Evolutionary conservation across 768 basidiomycete species (phyloP), one percentile per base, ranked within the genome.

Genomic region (Lactarius deliciosus): DNA sequence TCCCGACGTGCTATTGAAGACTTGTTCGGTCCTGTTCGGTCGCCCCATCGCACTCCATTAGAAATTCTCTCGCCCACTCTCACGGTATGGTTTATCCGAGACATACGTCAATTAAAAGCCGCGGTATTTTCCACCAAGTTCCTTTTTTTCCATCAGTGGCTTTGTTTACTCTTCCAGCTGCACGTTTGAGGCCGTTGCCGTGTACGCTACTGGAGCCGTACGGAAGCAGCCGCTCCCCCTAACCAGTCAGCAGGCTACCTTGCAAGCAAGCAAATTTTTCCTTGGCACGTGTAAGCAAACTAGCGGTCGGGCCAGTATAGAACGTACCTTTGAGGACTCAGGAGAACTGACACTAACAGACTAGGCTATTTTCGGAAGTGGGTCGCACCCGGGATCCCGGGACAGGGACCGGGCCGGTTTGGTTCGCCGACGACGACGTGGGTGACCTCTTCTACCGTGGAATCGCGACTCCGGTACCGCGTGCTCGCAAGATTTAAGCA

Each of bases 141-240:
- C 13, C 30, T 54, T 30, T 59, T 66, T 63, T 66, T 63, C 40
- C 28, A 25, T 45, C 57, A 11, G 50, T 58, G 36, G 36, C 32
- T 18, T 45, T 41, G 25, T 34, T 50, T 57, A 16, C 32, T 34
- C 11, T 55, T 55, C 30, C 54, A 55, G 15, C 15, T 7, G 28
- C 28, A 32, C 55, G 16, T 30, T 15, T 32, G 55, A 34, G 32
- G 55, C 11, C 50, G 25, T 53, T 25, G 25, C 25, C 38, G 40
- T 34, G 57, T 40, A 40, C 16, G 16, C 16, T 32, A 28, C 10
- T 47, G 18, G 2, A 54, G 18, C 50, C 13, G 32, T 5, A 7
- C 34, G 45, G 57, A 38, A 38, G 57, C 57, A 25, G 13, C 34
- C 16, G 36, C 30, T 28, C 4, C 53, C 53, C 54, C 18, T 43